Evolutionary conservation across 495 filamentous ascomycete species (phyloP), one percentile per base, ranked within the genome.

Genomic region (Usnea hakonensis): DNA sequence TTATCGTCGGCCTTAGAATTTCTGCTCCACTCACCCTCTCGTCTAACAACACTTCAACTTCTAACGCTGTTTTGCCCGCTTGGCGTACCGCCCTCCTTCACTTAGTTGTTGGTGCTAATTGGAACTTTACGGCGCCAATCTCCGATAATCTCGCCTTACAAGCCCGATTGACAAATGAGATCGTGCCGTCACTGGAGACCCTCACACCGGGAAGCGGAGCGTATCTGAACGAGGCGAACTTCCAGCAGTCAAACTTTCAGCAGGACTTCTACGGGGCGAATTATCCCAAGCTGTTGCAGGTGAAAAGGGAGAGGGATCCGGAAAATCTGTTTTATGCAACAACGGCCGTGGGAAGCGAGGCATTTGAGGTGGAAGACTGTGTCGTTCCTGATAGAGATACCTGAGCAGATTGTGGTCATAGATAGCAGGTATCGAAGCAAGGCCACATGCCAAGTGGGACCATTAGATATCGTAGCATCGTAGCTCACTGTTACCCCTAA

Each of bases 241-340:
- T 82, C 21, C 73, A 79, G 53, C 84, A 88, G 69, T 84, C 85
- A 0, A 68, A 84, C 54, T 88, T 82, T 73, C 80, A 85, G 57
- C 73, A 79, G 65, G 77, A 80, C 0, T 90, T 86, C 71, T 90
- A 79, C 53, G 86, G 84, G 0, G 55, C 52, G 19, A 74, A 82
- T 44, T 87, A 87, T 65, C 65, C 61, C 0, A 71, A 76, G 9
- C 69, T 87, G 61, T 68, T 76, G 7, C 53, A 66, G 52, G 61
- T 86, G 32, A 85, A 86, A 77, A 69, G 77, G 64, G 68, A 73
- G 46, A 78, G 75, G 57, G 85, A 87, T 69, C 85, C 84, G 3
- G 72, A 67, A 32, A 74, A 73, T 3, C 26, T 85, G 33, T 82
- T 85, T 65, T 86, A 81, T 69, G 81, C 80, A 33, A 73, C 73